These are phyloP conservation scores for Trifolium repens DNA, from an alignment of 306 rosid species.

Conservation along the genomic window DNA sequence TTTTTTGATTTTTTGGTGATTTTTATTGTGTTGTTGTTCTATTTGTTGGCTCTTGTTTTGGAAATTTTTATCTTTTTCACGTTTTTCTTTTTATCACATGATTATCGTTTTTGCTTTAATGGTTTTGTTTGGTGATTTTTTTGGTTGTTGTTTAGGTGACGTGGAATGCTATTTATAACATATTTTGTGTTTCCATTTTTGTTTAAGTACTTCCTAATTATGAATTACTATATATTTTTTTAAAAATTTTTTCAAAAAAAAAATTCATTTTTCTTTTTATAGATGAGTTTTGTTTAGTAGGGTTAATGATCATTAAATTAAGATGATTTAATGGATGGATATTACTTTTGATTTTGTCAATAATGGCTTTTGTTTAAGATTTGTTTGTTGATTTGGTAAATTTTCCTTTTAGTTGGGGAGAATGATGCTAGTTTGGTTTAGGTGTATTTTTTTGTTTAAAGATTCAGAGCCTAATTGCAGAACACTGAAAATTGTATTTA, in stretches of 20 bases:
- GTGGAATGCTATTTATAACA: constrained; percentile 40
- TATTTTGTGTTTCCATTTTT: constrained; percentile 44
- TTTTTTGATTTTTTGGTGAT: neutral
- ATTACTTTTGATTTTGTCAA: constrained; percentile 5
- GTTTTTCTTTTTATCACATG: constrained; percentile 33
- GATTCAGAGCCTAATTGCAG: neutral
- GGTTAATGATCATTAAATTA: neutral
- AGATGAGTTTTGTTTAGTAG: constrained; percentile 1
- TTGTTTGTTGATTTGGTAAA: neutral
- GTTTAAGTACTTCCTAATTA: constrained; percentile 29
- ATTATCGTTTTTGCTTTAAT: constrained; percentile 42
- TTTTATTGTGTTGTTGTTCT: neutral
- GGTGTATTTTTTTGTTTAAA: constrained; percentile 22
- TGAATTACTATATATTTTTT: neutral
- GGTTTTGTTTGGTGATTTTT: constrained; percentile 21
- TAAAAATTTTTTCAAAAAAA: neutral
- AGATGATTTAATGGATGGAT: neutral
- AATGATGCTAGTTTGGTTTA: constrained; percentile 2
- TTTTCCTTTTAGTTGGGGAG: constrained; percentile 10
- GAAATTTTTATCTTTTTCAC: constrained; percentile 26
- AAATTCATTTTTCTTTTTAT: neutral
- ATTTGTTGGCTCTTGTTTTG: constrained; percentile 40
- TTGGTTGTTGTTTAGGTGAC: constrained; percentile 31
- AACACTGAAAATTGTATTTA: neutral
- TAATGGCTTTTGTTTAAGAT: neutral